phyloP scores from a whole-genome alignment of 257 asterid genomes.

The Solanum pinnatisectum region DNA sequence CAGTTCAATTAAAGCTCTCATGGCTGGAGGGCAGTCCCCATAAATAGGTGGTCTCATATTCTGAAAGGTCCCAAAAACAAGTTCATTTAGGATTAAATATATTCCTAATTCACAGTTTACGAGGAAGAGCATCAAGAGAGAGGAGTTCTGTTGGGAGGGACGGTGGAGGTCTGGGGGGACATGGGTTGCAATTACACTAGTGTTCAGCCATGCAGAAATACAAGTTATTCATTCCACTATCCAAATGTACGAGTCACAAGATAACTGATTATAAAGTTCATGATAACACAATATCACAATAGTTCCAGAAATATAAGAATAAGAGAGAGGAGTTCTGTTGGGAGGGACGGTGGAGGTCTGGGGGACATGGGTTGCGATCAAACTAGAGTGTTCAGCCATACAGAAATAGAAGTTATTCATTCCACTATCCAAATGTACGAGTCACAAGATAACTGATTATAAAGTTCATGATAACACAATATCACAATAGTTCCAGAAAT shows the following conservation, averaged over 20 bases:
- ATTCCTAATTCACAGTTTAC: not conserved
- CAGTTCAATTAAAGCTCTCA: constrained; percentile 72
- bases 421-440: not conserved
- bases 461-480: not conserved
- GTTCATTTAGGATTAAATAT: not conserved
- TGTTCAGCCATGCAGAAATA: not conserved
- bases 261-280: not conserved
- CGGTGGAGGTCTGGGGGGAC: not conserved
- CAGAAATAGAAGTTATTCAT: not conserved
- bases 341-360: not conserved
- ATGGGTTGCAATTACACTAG: not conserved
- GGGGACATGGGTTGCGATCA: not conserved
- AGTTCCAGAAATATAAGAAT: no score
- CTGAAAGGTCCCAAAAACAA: constrained; percentile 24
- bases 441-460: not conserved
- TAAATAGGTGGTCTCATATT: constrained; percentile 68
- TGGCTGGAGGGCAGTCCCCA: constrained; percentile 47
- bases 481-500: not conserved
- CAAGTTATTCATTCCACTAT: not conserved
- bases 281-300: no score
- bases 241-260: not conserved
- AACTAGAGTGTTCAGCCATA: not conserved
- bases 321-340: not conserved
- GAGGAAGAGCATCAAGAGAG: not conserved
- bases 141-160: not conserved